Evolutionary conservation across 192 early-diverging fungal genomes (phyloP), one percentile per base, ranked within the genome.

Genomic region (Coemansia furcata): DNA sequence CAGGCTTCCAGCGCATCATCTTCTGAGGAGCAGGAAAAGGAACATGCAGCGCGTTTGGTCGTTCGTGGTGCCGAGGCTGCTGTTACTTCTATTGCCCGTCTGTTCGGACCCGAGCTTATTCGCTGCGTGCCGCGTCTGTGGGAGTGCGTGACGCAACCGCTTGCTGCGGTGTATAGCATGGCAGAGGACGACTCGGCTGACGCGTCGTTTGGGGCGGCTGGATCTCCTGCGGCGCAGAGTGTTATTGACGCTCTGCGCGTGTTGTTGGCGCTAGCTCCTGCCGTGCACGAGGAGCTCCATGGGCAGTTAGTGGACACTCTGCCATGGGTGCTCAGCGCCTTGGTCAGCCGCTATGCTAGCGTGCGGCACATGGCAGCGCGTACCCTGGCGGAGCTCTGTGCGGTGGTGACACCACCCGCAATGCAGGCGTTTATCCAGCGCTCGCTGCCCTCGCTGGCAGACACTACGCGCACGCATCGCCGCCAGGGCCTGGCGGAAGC

Each of bases 401-500:
- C 86, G 26, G 87, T 88, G 1, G 82, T 90, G 30, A 90, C 91
- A 3, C 79, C 86, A 0, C 78, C 82, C 2, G 87, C 91, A 0
- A 94, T 99, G 93, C 89, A 87, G 19, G 71, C 86, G 42, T 79
- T 98, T 37, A 87, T 99, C n/a, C 88, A 88, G 29, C 64, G 79
- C 8, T 87, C 94, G 6, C 60, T 98, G 9, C 95, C 94, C 9
- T 74, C 88, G 26, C 84, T 98, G 19, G 87, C 91, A 33, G 92
- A 98, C 60, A 77, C 90, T 1, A 75, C 78, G 30, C 85, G 82
- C 36, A 77, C 87, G 21, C 78, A 84, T 35, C 79, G 90, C 55
- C 89, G 98, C 6, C 96, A 97, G 75, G 98, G 95, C 32, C 89
- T 90, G 11, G 89, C 90, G 3, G 98, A 99, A 79, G 82, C 87